Evolutionary conservation across 75 land plant species (phyloP).

Genomic region (Pseudotsuga menziesii): DNA sequence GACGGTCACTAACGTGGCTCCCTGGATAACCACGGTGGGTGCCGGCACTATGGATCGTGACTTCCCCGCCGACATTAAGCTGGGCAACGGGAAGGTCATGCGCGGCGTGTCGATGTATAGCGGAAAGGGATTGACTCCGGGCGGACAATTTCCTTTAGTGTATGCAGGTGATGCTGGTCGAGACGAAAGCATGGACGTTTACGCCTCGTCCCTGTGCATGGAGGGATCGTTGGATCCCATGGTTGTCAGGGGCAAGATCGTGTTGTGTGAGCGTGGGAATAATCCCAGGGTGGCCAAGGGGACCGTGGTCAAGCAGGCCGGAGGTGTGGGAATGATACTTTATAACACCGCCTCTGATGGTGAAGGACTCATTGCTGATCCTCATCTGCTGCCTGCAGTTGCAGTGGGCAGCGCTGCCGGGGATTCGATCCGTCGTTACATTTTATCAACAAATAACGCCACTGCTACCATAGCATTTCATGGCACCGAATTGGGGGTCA

Average conservation of each 20-base stretch:
- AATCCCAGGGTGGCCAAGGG: slow-evolving; percentile 18
- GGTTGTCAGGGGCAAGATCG: slow-evolving; percentile 26
- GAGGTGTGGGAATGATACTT: slow-evolving; percentile 38
- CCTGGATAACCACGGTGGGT: slow-evolving; percentile 92
- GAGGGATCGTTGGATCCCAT: slow-evolving; percentile 20
- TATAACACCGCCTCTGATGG: slow-evolving; percentile 18
- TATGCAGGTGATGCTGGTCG: background rate
- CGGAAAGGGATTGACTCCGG: slow-evolving; percentile 20
- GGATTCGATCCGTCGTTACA: slow-evolving; percentile 10
- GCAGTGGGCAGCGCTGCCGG: slow-evolving; percentile 21
- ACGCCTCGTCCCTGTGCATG: slow-evolving; percentile 13
- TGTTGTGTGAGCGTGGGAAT: slow-evolving; percentile 16
- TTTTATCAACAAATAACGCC: slow-evolving; percentile 6
- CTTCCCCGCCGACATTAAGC: slow-evolving; percentile 72
- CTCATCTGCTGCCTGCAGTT: slow-evolving; percentile 31
- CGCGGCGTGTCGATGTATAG: slow-evolving; percentile 29
- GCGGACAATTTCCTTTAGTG: slow-evolving; percentile 16
- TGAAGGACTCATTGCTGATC: slow-evolving; percentile 32
- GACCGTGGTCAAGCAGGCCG: slow-evolving; percentile 18
- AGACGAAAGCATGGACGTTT: background rate
- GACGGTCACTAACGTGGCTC: slow-evolving; percentile 85
- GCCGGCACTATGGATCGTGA: slow-evolving; percentile 84
- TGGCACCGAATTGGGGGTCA: slow-evolving; percentile 9
- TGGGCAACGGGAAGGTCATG: slow-evolving; percentile 54
- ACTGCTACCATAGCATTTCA: slow-evolving; percentile 15